Percentiles rank a stretch among this genome's conserved stretches.
These are phyloP conservation scores for Vachellia collinsii DNA, from an alignment of 306 rosid genomes.

Conservation along the genomic window DNA sequence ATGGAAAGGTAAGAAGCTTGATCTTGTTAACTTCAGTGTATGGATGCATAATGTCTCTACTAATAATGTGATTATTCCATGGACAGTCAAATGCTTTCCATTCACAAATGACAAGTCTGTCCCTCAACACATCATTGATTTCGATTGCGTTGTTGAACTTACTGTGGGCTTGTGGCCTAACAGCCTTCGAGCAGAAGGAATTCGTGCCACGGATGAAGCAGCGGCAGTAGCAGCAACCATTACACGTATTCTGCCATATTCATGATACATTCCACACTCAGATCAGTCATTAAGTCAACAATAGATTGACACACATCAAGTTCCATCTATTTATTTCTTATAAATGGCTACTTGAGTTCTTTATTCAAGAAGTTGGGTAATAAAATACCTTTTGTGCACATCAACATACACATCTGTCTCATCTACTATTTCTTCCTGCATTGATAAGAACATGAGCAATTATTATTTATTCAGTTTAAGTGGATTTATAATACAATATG, in stretches of 20 bases:
- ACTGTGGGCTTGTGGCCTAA: slow-evolving; percentile 52
- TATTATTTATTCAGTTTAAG: slow-evolving; percentile 48
- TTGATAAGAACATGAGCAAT: slow-evolving; percentile 32
- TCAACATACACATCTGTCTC: slow-evolving; percentile 93
- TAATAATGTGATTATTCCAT: not conserved
- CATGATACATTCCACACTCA: slow-evolving; percentile 27
- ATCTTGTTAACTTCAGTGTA: not conserved
- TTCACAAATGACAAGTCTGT: not conserved
- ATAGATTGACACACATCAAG: not conserved
- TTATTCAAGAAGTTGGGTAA: not conserved
- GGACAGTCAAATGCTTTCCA: not conserved
- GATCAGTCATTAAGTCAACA: slow-evolving; percentile 20
- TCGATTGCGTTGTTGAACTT: slow-evolving; percentile 36
- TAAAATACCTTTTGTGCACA: slow-evolving; percentile 73
- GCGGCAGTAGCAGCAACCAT: slow-evolving; percentile 99
- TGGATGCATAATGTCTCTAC: not conserved
- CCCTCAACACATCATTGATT: slow-evolving; percentile 4
- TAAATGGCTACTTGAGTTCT: not conserved
- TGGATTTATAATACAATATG: not conserved
- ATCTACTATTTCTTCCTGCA: slow-evolving; percentile 96
- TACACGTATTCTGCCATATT: slow-evolving; percentile 78
- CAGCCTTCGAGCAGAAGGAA: slow-evolving; percentile 74
- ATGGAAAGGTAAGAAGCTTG: not conserved
- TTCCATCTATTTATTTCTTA: not conserved
- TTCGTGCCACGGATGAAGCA: slow-evolving; percentile 91